A percentile compares a stretch with the other conserved stretches of the same genome.
These are phyloP conservation scores for Heliamphora exappendiculata DNA, from an alignment of 148 eudicot genomes.

Conservation along the genomic window DNA sequence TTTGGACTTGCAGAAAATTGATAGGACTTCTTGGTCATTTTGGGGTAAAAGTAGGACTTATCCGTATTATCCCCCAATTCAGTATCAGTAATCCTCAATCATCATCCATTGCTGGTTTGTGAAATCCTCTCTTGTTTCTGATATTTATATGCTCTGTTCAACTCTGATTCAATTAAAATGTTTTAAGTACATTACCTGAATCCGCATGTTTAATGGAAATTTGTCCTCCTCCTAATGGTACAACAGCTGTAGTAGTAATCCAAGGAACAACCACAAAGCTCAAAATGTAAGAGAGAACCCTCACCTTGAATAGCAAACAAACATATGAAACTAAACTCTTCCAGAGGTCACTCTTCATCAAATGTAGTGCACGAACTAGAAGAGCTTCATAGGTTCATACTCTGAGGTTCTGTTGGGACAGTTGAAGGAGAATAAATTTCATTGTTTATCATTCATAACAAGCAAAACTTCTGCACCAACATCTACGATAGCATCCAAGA, in stretches of 20 bases:
- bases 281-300: not conserved
- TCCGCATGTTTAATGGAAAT: not conserved
- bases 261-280: slow-evolving; percentile 10
- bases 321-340: not conserved
- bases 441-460: slow-evolving; percentile 44
- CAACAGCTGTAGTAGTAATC: not conserved
- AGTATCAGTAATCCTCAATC: too few species aligned
- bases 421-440: slow-evolving; percentile 13
- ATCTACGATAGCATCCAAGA: slow-evolving; percentile 47
- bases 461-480: slow-evolving; percentile 71
- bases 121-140: not conserved
- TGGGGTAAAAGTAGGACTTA: too few species aligned
- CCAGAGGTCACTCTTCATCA: not conserved
- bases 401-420: slow-evolving; percentile 1
- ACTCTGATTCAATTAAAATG: not conserved
- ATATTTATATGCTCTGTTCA: not conserved
- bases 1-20: too few species aligned
- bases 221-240: not conserved
- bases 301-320: not conserved
- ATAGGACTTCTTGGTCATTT: too few species aligned
- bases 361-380: not conserved
- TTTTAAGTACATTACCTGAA: not conserved
- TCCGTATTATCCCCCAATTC: too few species aligned
- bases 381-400: not conserved
- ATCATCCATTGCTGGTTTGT: not conserved